A percentile compares a stretch with the other conserved stretches of the same genome.
These are phyloP conservation scores for Pleurotus ostreatus DNA, from an alignment of 768 basidiomycete genomes.

Conservation along the genomic window DNA sequence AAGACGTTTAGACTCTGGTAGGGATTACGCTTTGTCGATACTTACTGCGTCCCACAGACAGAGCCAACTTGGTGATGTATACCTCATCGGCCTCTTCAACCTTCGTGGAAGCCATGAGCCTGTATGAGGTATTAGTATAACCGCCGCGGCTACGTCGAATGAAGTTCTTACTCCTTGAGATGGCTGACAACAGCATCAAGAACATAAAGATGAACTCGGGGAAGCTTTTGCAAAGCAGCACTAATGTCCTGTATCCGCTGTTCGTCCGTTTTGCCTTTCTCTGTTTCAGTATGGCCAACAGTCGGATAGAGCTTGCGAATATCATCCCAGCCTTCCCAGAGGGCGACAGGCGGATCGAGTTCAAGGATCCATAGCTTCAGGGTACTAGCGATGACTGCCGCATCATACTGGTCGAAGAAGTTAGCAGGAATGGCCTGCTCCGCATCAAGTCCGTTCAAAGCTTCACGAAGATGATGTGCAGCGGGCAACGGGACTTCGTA, in stretches of 20 bases:
- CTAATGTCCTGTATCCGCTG: constrained; percentile 62
- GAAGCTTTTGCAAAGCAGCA: constrained; percentile 61
- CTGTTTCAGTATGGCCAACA: constrained; percentile 31
- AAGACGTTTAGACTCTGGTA: not conserved
- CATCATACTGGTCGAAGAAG: constrained; percentile 64
- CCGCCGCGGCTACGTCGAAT: not conserved
- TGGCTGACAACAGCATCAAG: constrained; percentile 78
- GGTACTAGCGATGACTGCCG: constrained; percentile 80
- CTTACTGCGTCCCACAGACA: constrained; percentile 85
- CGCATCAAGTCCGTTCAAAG: constrained; percentile 68
- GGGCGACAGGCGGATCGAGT: constrained; percentile 78
- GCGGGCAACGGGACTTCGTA: constrained; percentile 87
- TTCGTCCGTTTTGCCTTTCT: constrained; percentile 49
- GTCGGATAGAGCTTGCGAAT: constrained; percentile 82
- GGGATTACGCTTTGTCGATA: constrained; percentile 7
- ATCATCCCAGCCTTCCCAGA: constrained; percentile 93
- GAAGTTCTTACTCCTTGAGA: constrained; percentile 53
- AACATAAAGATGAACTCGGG: constrained; percentile 76
- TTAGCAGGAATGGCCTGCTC: constrained; percentile 51
- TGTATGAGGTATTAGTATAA: constrained; percentile 22
- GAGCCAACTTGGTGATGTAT: constrained; percentile 81
- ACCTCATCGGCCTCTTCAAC: constrained; percentile 73
- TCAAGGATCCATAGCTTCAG: constrained; percentile 92
- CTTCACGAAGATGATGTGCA: constrained; percentile 83
- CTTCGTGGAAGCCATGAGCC: constrained; percentile 65